These are phyloP conservation scores for Ottelia alismoides DNA, from an alignment of 106 monocot species.

Conservation along the genomic window DNA sequence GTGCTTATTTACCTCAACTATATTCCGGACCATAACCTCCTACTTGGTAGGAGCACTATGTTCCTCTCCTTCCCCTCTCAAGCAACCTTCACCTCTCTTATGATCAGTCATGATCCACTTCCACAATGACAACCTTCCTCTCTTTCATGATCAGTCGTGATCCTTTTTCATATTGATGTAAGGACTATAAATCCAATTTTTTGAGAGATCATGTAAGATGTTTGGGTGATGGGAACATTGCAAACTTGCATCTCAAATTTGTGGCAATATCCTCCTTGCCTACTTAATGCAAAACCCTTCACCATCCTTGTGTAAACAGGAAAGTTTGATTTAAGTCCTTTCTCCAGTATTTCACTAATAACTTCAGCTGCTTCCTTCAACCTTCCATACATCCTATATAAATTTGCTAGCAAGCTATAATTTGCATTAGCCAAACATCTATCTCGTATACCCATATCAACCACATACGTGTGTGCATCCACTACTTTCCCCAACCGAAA, in stretches of 20 bases:
- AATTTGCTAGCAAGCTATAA: slow-evolving; percentile 52
- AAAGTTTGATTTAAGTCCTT: slow-evolving; percentile 52
- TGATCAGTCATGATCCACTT: no score
- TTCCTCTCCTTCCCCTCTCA: no score
- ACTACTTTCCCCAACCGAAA: slow-evolving; percentile 33
- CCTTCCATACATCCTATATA: slow-evolving; percentile 26
- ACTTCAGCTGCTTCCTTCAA: slow-evolving; percentile 37
- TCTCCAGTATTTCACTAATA: slow-evolving; percentile 72
- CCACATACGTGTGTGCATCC: slow-evolving; percentile 56
- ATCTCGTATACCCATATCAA: slow-evolving; percentile 49
- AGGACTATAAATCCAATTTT: no score
- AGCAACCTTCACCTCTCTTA: no score
- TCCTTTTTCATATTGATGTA: no score
- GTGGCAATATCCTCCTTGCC: slow-evolving; percentile 32
- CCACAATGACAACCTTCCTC: no score
- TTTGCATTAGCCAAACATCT: slow-evolving; percentile 36
- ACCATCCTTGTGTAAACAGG: slow-evolving; percentile 44
- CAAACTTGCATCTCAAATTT: slow-evolving; percentile 41
- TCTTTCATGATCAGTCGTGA: no score
- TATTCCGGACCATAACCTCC: no score
- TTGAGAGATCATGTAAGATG: no score
- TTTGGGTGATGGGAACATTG: slow-evolving; percentile 14
- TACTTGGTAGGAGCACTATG: no score
- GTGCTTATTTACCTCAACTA: no score
- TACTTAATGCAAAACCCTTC: slow-evolving; percentile 42